A percentile compares a stretch with the other conserved stretches of the same genome.
These are phyloP conservation scores for Alternaria ethzedia DNA, from an alignment of 2,329 filamentous ascomycete species.

Conservation along the genomic window DNA sequence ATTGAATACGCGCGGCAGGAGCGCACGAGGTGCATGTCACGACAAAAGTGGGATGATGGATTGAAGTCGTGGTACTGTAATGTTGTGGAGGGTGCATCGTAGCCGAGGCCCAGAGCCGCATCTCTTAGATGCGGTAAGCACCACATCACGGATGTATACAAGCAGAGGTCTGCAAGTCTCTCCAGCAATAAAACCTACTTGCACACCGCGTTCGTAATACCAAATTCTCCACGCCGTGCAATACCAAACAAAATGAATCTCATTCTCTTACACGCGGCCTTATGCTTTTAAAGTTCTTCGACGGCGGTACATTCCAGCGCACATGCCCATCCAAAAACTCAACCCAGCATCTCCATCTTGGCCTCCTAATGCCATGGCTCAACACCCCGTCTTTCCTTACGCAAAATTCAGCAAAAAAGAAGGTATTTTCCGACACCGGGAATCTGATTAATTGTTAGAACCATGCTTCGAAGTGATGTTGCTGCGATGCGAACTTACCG, in stretches of 20 bases:
- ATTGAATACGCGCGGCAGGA: not conserved
- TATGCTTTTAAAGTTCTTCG: not conserved
- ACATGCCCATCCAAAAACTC: not conserved
- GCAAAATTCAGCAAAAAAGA: conserved; percentile 3
- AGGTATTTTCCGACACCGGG: conserved; percentile 20
- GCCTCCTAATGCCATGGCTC: not conserved
- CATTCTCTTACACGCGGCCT: not conserved
- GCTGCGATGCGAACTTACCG: not conserved
- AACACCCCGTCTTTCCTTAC: not conserved
- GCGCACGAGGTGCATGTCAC: not conserved
- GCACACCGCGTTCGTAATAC: not conserved
- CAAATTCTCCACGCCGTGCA: not conserved
- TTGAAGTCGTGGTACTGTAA: not conserved
- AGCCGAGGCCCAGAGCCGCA: not conserved
- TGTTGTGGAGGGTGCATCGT: not conserved
- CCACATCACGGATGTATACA: not conserved
- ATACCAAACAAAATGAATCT: not conserved
- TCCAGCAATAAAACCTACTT: not conserved
- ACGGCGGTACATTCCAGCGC: not conserved
- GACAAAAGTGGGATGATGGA: not conserved
- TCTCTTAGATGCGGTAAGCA: not conserved
- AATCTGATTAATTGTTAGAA: conserved; percentile 8
- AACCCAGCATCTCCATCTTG: not conserved
- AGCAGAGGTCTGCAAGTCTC: not conserved
- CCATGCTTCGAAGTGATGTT: not conserved